Evolutionary conservation across 257 asterid genomes (phyloP), one percentile per base, ranked within the genome.

Genomic region (Echites panduratus): DNA sequence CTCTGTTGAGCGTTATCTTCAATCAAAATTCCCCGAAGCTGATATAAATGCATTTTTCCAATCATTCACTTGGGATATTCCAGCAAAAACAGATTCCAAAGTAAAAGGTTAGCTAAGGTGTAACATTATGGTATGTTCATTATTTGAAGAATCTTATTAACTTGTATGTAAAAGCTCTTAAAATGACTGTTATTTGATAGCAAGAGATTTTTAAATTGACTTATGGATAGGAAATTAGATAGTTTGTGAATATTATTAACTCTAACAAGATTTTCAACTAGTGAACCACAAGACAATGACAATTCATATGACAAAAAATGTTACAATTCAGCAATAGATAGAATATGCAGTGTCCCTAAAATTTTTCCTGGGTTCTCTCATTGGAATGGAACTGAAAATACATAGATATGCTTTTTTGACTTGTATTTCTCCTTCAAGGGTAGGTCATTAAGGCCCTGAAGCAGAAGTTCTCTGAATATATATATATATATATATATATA

Each of bases 41-140:
- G 83, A 84, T 68, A 66, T 76, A 38, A 44, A 76, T 29, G 77
- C 77, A 9, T 85, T 85, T 76, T 76, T 82, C 61, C 72, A 81
- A 2, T 77, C 79, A 2, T 85, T 84, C 68, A 75, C 76, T 29
- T 82, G 88, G 88, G 82, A 82, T 13, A 76, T 84, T 65, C 85
- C 79, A 20, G 86, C 72, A 16, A 75, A 73, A 41, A 38, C 44
- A 14, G 24, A 64, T 20, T 41, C 43, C 40, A 52, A 14, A 69
- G 5, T 0, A 29, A 69, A 47, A 7, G 73, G 73, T 69, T 17
- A 45, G 73, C 9, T 48, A 8, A 13, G 32, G 32, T 1, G 22
- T 67, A 24, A 67, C 56, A 44, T 19, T 45, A 12, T 3, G 38
- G 2, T 22, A 66, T 8, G 56, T 48, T 74, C 16, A 7, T 24